Base-by-base conservation (phyloP, 768 basidiomycete species). In the Rhodosporidiobolus sp. region DNA sequence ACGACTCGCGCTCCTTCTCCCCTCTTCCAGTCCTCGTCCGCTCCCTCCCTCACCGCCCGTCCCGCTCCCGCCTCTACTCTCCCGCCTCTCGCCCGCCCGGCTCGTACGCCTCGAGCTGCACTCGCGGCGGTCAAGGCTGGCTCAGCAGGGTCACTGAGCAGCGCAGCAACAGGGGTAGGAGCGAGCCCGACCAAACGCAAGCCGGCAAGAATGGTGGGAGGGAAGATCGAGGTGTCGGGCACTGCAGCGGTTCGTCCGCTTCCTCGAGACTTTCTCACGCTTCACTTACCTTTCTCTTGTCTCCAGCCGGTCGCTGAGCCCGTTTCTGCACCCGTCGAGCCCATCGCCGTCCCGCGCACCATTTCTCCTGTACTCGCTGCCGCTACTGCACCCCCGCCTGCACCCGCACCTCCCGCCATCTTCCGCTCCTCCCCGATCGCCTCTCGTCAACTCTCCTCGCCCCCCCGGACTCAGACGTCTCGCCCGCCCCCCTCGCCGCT, bases 401-500 rank as follows among this genome's bases (percentile, higher is more conserved):
- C 19, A 19, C 43, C 54, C 17, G 12, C 53, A 24, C 35, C 30
- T 30, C 16, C 43, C 43, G 53, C 35, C 32, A 17, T 7, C 59
- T 28, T 34, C 50, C 9, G 6, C 59, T 32, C 24, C 26, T 53
- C 53, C 30, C 7, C 46, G 1, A 17, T 65, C 46, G 54, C 11
- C 30, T 53, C 35, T 26, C 38, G 56, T 57, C 62, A 52, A 17
- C 63, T 64, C 5, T n/a, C 63, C 17, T 48, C 69, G 1, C 57
- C 69, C 4, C 62, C 54, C 9, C 53, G 55, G 1, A 1, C 19
- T 0, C 38, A 26, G 14, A 24, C n/a, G 2, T 0, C n/a, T 11
- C 45, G 35, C 20, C 28, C 63, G 2, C 53, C 53, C 1, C 24
- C 20, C 4, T 71, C 70, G 10, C 70, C 70, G 3, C 45, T 57